Evolutionary conservation across 1,284 basidiomycete genomes (phyloP).

Genomic region (Schizophyllum amplum): DNA sequence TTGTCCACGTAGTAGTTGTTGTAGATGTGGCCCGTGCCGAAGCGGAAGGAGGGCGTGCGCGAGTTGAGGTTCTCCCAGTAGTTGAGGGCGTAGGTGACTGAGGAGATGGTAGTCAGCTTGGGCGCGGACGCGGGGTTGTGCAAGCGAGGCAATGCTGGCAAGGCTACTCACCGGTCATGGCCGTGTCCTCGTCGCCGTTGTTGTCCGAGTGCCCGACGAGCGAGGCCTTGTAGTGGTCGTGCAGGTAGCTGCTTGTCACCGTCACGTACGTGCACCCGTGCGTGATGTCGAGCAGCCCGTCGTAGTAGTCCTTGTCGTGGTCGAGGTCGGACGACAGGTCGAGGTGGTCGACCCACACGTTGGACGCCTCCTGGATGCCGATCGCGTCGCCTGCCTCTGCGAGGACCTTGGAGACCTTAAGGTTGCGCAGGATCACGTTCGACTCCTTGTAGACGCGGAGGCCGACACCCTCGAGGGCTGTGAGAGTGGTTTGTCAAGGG

Average conservation of each 20-base stretch:
- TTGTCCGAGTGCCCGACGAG: slow-evolving; percentile 36
- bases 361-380: slow-evolving; percentile 28
- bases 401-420: slow-evolving; percentile 41
- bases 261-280: slow-evolving; percentile 33
- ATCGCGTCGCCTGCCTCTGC: slow-evolving; percentile 34
- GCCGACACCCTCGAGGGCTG: slow-evolving; percentile 15
- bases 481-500: neutral
- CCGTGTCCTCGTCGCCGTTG: slow-evolving; percentile 27
- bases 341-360: slow-evolving; percentile 40
- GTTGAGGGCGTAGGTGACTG: neutral
- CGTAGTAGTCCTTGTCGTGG: slow-evolving; percentile 29
- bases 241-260: slow-evolving; percentile 29
- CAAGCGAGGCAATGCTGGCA: too few species aligned
- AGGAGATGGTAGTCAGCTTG: too few species aligned
- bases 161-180: neutral
- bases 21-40: slow-evolving; percentile 38
- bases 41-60: slow-evolving; percentile 31
- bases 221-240: slow-evolving; percentile 34
- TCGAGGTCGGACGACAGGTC: slow-evolving; percentile 37
- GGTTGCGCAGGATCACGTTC: slow-evolving; percentile 42
- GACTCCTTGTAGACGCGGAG: slow-evolving; percentile 20
- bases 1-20: slow-evolving; percentile 34
- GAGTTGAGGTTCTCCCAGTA: slow-evolving; percentile 24
- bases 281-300: slow-evolving; percentile 17
- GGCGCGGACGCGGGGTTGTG: too few species aligned